phyloP scores from a whole-genome alignment of 306 rosid genomes.

The Fragaria vesca region DNA sequence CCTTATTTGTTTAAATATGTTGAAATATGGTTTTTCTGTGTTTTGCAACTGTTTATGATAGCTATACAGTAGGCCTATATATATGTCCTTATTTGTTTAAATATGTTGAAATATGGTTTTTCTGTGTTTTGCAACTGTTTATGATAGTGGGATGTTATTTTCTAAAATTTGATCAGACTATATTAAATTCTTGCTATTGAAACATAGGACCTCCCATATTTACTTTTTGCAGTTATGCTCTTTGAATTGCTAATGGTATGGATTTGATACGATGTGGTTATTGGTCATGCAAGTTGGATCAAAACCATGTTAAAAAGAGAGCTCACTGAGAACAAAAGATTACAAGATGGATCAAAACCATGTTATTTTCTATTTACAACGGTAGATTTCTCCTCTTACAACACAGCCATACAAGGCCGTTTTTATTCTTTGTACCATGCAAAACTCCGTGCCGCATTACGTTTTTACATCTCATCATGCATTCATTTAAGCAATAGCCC shows the following conservation, averaged over 20 bases:
- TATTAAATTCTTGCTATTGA: too few species aligned
- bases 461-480: neutral
- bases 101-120: too few species aligned
- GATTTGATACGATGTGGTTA: neutral
- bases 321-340: neutral
- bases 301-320: neutral
- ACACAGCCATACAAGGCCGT: neutral
- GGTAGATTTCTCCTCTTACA: neutral
- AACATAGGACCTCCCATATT: too few species aligned
- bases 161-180: too few species aligned
- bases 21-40: too few species aligned
- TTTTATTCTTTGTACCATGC: neutral
- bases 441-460: slow-evolving; percentile 2
- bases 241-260: neutral
- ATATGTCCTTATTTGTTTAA: too few species aligned
- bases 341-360: neutral
- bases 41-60: too few species aligned
- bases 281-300: neutral
- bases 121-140: too few species aligned
- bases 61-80: too few species aligned
- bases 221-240: too few species aligned
- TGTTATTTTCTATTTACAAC: neutral
- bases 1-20: too few species aligned
- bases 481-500: neutral
- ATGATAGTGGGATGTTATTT: too few species aligned